Conservation (phyloP, 257 asterid genomes). For the Voacanga thouarsii region DNA sequence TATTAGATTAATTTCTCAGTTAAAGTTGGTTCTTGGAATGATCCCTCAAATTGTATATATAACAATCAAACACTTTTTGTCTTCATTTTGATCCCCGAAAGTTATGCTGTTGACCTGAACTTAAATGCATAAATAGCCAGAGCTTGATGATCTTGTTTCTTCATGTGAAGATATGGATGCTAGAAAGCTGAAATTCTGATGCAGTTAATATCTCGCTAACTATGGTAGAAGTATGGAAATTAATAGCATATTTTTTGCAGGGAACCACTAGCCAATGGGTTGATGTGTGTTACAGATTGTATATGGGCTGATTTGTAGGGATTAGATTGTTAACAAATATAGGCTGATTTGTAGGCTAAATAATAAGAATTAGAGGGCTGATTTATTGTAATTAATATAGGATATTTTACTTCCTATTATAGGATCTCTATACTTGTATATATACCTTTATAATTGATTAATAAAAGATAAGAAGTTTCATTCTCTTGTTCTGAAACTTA, state of each 20-base stretch:
- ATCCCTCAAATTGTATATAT: neutral
- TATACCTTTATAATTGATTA: no score
- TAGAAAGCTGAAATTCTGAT: neutral
- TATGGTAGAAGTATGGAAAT: neutral
- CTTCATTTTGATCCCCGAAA: neutral
- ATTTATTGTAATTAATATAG: no score
- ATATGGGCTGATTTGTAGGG: no score
- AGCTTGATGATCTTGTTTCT: neutral
- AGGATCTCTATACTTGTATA: no score
- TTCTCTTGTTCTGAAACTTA: no score
- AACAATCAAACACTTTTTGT: no score
- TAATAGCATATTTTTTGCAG: slow-evolving; percentile 13
- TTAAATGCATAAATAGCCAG: neutral
- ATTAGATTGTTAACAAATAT: no score
- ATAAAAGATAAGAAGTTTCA: no score
- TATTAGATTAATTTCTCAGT: neutral
- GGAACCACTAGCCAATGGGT: slow-evolving; percentile 46
- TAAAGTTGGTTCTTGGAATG: neutral
- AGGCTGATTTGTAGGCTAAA: no score
- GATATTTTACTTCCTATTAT: no score
- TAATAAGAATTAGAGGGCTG: no score
- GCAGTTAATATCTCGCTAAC: neutral
- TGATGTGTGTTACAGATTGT: no score
- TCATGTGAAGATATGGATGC: neutral
- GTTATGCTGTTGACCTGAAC: neutral